phyloP scores from a whole-genome alignment of 2,329 filamentous ascomycete genomes.

The Claviceps sp. region DNA sequence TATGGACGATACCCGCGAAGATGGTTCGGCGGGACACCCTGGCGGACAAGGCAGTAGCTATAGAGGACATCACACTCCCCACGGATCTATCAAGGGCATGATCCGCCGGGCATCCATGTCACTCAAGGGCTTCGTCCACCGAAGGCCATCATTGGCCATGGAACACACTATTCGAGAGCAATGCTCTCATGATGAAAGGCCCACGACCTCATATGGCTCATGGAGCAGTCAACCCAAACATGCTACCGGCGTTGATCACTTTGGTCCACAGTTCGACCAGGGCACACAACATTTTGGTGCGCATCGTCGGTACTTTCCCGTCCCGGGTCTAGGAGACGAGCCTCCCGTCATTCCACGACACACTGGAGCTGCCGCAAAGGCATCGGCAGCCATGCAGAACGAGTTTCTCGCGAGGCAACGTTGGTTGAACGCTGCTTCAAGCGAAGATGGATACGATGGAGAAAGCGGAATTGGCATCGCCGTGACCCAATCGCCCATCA shows the following conservation, averaged over 20 bases:
- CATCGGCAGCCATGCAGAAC: conserved; percentile 46
- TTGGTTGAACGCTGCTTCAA: conserved; percentile 25
- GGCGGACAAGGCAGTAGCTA: conserved; percentile 11
- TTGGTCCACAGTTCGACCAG: conserved; percentile 30
- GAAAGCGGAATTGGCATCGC: conserved; percentile 54
- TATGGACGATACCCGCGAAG: conserved; percentile 19
- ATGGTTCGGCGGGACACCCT: conserved; percentile 9
- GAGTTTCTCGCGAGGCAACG: conserved; percentile 29
- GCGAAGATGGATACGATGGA: conserved; percentile 39
- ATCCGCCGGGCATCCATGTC: conserved; percentile 43
- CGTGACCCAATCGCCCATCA: conserved; percentile 29
- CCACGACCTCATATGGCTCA: conserved; percentile 33
- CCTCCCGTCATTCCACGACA: conserved; percentile 48
- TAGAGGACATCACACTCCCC: conserved; percentile 11
- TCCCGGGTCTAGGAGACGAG: conserved; percentile 36
- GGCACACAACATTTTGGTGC: conserved; percentile 16
- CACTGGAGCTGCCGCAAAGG: conserved; percentile 47
- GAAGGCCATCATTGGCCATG: conserved; percentile 29
- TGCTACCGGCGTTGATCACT: conserved; percentile 36
- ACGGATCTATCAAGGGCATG: conserved; percentile 32
- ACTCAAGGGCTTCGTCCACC: conserved; percentile 37
- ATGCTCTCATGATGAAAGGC: conserved; percentile 17
- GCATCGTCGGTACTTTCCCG: conserved; percentile 20
- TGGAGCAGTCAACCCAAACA: conserved; percentile 37
- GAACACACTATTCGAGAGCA: conserved; percentile 17